Percentiles rank a stretch among this genome's conserved stretches.
phyloP scores from a whole-genome alignment of 306 rosid species.

The Luffa aegyptiaca region DNA sequence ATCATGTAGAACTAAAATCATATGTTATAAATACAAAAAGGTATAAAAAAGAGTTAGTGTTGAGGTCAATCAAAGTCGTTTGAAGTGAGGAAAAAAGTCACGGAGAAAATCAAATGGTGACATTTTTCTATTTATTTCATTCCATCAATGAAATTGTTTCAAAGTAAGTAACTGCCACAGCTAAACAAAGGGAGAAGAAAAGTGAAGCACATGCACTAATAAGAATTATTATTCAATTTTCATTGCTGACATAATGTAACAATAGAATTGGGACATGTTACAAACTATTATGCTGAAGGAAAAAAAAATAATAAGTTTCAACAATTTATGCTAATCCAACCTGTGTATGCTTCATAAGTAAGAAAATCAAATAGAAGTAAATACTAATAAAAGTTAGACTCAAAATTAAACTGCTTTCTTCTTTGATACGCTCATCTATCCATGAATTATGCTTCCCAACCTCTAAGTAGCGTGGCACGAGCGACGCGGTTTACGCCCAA shows the following conservation, averaged over 20 bases:
- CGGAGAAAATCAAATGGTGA: no score
- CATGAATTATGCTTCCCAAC: constrained; percentile 41
- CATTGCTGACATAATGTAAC: neutral
- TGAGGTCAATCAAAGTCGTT: no score
- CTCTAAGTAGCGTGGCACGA: constrained; percentile 41
- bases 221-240: neutral
- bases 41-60: no score
- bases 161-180: neutral
- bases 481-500: constrained; percentile 49
- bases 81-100: no score
- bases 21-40: no score
- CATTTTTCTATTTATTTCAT: neutral
- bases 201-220: neutral
- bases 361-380: neutral
- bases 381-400: neutral
- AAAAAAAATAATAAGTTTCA: neutral
- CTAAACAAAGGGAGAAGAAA: neutral
- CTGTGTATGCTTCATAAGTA: constrained; percentile 3
- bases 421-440: neutral
- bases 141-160: neutral
- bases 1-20: no score
- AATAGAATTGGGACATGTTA: neutral
- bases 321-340: neutral
- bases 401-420: neutral
- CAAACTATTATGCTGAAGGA: neutral